Base-by-base conservation (phyloP, 805 yeast genomes). In the Candida caryicola region DNA sequence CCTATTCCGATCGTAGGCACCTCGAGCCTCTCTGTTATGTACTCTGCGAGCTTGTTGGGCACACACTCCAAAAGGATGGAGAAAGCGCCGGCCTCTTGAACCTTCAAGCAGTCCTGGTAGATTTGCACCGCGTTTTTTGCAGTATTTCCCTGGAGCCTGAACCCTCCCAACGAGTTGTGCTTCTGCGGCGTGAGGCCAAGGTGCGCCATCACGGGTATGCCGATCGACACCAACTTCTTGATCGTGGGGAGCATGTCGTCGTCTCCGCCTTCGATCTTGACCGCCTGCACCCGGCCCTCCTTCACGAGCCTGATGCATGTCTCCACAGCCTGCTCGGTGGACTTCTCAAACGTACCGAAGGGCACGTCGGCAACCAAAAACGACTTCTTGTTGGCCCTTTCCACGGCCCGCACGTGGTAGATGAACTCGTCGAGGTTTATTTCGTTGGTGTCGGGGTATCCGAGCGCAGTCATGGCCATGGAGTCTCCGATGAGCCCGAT, bases 1-100 rank as follows among this genome's bases (percentile, higher is more conserved):
- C 99, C 99, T 34, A 91, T 91, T 3, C 99, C 99, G 47, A 91
- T 89, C 1, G 95, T 85, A 0, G 98, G 97, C 1, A 91, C 69
- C 1, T 56, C 35, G 23, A 89, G 57, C 10, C 67, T 64, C 2
- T 69, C 56, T 0, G 96, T 85, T 19, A 93, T 77, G 39, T 68
- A 65, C 31, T 68, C 58, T 0, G 91, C 91, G 9, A 93, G 62
- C 40, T 73, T 73, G 39, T 76, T 77, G 1, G 99, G 99, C 3
- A 91, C 76, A 36, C 97, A 95, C 52, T 91, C 99, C 2, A 91
- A 57, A 2, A 91, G 79, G 2, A 89, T 53, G 34, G 83, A 58
- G 49, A 85, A 84, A 14, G 82, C 85, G 0, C 98, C 99, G 0
- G 89, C 80, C 12, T 73, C 64, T 52, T 87, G 85, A 15, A 91